phyloP scores from a whole-genome alignment of 2,329 filamentous ascomycete species.

The Endocalyx cinctus region DNA sequence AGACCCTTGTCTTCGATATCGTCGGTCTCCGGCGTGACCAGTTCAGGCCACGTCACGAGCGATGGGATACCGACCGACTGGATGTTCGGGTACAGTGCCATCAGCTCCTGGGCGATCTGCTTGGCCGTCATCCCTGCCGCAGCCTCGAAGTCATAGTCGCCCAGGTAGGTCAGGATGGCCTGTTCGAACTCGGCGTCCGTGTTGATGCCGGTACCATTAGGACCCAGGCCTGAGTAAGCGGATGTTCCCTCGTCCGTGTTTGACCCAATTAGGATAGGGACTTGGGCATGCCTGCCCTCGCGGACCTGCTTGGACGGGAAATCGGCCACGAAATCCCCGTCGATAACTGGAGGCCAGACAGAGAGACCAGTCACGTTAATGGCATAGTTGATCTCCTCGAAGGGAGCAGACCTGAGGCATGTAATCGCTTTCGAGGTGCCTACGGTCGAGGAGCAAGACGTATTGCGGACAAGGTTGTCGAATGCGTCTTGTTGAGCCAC shows the following conservation, averaged over 20 bases:
- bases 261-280: constrained; percentile 24
- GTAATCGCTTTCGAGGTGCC: constrained; percentile 16
- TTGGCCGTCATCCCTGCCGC: constrained; percentile 18
- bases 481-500: constrained; percentile 21
- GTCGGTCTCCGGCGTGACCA: constrained; percentile 21
- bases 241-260: constrained; percentile 28
- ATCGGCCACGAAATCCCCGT: constrained; percentile 24
- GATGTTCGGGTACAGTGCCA: constrained; percentile 27
- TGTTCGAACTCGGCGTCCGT: constrained; percentile 24
- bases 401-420: constrained; percentile 25
- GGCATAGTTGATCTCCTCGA: constrained; percentile 19
- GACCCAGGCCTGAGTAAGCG: constrained; percentile 9
- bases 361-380: constrained; percentile 12
- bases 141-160: constrained; percentile 1
- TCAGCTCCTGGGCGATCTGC: constrained; percentile 17
- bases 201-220: constrained; percentile 19
- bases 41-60: constrained; percentile 26
- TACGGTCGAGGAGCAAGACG: constrained; percentile 21
- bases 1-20: constrained; percentile 19
- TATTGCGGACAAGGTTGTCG: constrained; percentile 22
- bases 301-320: constrained; percentile 15
- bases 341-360: constrained; percentile 20
- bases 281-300: constrained; percentile 21
- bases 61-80: constrained; percentile 30
- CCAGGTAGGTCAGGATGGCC: constrained; percentile 5